These are phyloP conservation scores for Platanus orientalis DNA, from an alignment of 164 flowering plant genomes.

Conservation along the genomic window DNA sequence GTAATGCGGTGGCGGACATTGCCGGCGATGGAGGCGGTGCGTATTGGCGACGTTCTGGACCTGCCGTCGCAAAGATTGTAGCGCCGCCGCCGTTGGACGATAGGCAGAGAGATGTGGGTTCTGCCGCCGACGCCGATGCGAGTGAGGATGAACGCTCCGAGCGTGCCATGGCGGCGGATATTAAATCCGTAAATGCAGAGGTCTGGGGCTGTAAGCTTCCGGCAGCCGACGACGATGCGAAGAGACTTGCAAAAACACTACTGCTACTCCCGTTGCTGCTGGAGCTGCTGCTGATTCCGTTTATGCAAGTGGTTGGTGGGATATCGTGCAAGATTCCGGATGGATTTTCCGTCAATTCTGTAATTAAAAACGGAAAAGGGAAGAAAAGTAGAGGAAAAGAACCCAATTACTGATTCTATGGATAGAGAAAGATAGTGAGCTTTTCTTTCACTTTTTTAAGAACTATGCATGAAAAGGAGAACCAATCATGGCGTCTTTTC, in stretches of 20 bases:
- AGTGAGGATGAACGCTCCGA: constrained; percentile 29
- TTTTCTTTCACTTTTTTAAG: constrained; percentile 9
- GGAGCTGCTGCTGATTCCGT: constrained; percentile 36
- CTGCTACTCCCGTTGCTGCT: constrained; percentile 26
- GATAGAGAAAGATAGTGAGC: constrained; percentile 10
- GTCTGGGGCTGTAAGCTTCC: constrained; percentile 13
- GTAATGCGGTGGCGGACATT: constrained; percentile 81
- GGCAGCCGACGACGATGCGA: constrained; percentile 32
- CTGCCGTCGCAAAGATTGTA: constrained; percentile 46
- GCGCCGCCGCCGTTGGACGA: constrained; percentile 45
- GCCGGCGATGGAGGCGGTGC: constrained; percentile 53
- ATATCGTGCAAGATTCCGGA: constrained; percentile 2
- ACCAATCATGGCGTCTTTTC: constrained; percentile 27
- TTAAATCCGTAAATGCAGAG: constrained; percentile 28
- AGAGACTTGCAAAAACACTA: constrained; percentile 48
- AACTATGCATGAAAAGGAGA: constrained; percentile 21
- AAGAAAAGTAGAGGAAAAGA: constrained; percentile 3
- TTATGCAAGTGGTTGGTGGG: constrained; percentile 11
- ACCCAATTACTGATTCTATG: neutral
- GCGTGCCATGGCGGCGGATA: constrained; percentile 30
- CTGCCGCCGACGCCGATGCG: constrained; percentile 33
- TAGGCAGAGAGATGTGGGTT: constrained; percentile 63
- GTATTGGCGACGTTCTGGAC: constrained; percentile 48
- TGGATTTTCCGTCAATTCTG: constrained; percentile 27
- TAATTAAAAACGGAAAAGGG: neutral